phyloP scores from a whole-genome alignment of 352 stramenopile species.

The Blastocystis sp. region DNA sequence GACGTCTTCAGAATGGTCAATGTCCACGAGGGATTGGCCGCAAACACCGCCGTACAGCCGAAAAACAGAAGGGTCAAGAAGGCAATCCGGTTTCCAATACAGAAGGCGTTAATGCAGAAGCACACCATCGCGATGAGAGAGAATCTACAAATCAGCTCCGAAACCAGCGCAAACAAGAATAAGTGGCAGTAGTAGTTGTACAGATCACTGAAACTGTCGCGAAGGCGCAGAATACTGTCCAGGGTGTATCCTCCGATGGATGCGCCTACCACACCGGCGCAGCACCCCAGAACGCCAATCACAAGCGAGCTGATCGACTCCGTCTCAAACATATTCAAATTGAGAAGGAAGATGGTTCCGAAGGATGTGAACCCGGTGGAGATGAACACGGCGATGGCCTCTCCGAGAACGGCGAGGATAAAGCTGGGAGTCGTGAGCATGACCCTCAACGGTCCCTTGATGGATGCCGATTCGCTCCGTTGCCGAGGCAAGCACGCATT shows the following conservation, averaged over 20 bases:
- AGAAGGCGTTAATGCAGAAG: conserved; percentile 3
- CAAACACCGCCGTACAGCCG: not conserved
- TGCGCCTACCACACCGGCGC: not conserved
- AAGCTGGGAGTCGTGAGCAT: conserved; percentile 10
- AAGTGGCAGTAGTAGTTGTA: not conserved
- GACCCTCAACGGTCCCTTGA: not conserved
- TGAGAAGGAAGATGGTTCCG: not conserved
- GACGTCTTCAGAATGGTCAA: conserved; percentile 9
- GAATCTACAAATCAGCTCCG: not conserved
- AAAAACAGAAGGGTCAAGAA: conserved; percentile 31
- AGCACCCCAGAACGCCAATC: not conserved
- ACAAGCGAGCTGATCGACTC: not conserved
- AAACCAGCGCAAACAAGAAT: not conserved
- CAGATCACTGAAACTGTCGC: not conserved
- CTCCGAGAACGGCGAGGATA: not conserved
- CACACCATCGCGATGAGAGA: not conserved
- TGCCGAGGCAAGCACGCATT: not conserved
- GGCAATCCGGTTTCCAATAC: not conserved
- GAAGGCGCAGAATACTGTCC: not conserved
- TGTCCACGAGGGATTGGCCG: conserved; percentile 22
- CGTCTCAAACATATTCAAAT: not conserved
- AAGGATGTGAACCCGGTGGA: not conserved
- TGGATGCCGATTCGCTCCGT: not conserved
- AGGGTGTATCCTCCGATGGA: not conserved
- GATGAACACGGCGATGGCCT: conserved; percentile 10